Percentiles rank a stretch among this genome's conserved stretches.
Conservation (phyloP, 768 basidiomycete species). For the Gloeophyllum trabeum region DNA sequence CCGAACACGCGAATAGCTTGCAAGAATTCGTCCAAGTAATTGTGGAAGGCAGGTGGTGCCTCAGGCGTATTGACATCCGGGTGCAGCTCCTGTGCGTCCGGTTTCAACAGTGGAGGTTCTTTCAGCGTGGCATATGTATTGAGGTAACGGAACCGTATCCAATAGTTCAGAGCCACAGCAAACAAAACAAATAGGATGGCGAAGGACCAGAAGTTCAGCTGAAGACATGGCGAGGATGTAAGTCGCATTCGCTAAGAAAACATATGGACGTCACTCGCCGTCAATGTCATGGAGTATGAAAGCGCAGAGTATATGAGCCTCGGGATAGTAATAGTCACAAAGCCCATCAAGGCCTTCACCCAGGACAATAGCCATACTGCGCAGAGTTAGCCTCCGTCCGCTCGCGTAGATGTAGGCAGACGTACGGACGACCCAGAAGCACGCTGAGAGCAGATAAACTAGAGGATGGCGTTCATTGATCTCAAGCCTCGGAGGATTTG, state of each 20-base stretch:
- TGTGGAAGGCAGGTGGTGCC: constrained; percentile 74
- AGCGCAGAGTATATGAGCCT: constrained; percentile 65
- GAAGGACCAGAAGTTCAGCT: constrained; percentile 91
- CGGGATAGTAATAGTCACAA: constrained; percentile 78
- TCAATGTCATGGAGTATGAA: constrained; percentile 84
- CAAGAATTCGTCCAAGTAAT: constrained; percentile 94
- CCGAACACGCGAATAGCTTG: constrained; percentile 96
- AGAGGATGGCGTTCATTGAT: constrained; percentile 50
- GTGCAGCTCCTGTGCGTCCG: constrained; percentile 79
- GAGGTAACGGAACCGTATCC: constrained; percentile 74
- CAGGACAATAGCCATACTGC: constrained; percentile 79
- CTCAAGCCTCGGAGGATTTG: too few relatives aligned
- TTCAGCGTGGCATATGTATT: constrained; percentile 68
- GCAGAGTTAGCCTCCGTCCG: constrained; percentile 5
- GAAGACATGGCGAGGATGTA: constrained; percentile 8
- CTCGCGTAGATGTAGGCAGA: constrained; percentile 11
- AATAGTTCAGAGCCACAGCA: constrained; percentile 63
- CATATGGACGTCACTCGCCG: constrained; percentile 32
- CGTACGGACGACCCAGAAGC: constrained; percentile 77
- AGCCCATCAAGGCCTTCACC: constrained; percentile 60
- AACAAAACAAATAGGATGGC: constrained; percentile 64
- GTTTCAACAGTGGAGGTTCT: constrained; percentile 73
- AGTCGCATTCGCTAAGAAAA: neutral
- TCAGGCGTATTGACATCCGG: constrained; percentile 81
- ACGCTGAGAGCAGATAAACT: constrained; percentile 67